Evolutionary conservation across 2,329 filamentous ascomycete genomes (phyloP).

Genomic region (Pseudocercospora fijiensis): DNA sequence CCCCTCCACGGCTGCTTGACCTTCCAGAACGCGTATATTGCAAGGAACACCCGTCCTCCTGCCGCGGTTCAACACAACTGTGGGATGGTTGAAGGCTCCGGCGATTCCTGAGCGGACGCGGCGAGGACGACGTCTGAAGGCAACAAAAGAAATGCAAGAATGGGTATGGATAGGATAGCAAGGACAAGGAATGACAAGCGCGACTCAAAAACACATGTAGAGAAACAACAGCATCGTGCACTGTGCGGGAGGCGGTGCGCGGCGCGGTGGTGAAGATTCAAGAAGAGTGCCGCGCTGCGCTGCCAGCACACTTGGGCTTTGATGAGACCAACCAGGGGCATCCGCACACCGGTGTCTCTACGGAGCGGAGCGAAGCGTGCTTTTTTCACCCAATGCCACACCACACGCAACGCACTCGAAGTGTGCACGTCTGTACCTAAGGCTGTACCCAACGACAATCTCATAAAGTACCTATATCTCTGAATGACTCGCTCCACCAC

Average conservation of each 20-base stretch:
- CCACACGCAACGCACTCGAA: neutral
- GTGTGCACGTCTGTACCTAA: neutral
- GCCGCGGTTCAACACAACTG: slow-evolving; percentile 11
- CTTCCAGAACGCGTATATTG: slow-evolving; percentile 14
- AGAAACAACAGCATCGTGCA: slow-evolving; percentile 2
- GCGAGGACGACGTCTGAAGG: neutral
- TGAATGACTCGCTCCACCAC: neutral
- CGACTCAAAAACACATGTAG: slow-evolving; percentile 7
- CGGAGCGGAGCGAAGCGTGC: neutral
- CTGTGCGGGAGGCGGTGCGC: neutral
- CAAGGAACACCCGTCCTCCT: slow-evolving; percentile 10
- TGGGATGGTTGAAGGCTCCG: neutral
- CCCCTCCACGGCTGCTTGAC: neutral
- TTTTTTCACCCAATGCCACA: neutral
- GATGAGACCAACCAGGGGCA: slow-evolving; percentile 4
- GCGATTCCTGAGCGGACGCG: neutral
- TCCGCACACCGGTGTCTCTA: neutral
- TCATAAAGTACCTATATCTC: too few relatives aligned
- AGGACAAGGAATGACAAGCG: slow-evolving; percentile 16
- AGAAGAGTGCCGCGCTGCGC: neutral
- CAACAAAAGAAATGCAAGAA: slow-evolving; percentile 12
- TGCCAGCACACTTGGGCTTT: slow-evolving; percentile 2
- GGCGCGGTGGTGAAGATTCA: neutral
- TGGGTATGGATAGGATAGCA: slow-evolving; percentile 7
- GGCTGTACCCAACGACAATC: too few relatives aligned